A percentile compares a stretch with the other conserved stretches of the same genome.
Evolutionary conservation across 805 yeast genomes (phyloP).

Genomic region (Metschnikowia kofuensis): DNA sequence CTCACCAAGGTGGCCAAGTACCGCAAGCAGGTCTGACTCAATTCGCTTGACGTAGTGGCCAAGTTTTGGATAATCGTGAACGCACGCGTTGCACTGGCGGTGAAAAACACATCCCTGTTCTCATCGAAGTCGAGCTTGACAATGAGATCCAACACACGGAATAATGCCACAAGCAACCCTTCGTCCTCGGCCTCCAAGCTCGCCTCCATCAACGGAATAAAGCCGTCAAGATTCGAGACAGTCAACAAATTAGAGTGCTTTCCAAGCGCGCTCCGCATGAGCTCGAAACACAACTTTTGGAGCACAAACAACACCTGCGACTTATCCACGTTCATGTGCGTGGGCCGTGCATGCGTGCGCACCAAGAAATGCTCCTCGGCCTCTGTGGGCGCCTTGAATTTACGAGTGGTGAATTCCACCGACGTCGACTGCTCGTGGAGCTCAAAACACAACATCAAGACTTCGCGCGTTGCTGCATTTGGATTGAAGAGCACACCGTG

Average conservation of each 20-base stretch:
- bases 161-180: slow-evolving; percentile 65
- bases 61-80: slow-evolving; percentile 66
- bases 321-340: slow-evolving; percentile 51
- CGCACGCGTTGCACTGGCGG: slow-evolving; percentile 57
- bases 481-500: slow-evolving; percentile 75
- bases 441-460: slow-evolving; percentile 71
- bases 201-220: slow-evolving; percentile 67
- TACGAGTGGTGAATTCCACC: slow-evolving; percentile 2
- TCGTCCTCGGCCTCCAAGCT: slow-evolving; percentile 69
- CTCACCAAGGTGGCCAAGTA: slow-evolving; percentile 71
- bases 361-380: slow-evolving; percentile 70
- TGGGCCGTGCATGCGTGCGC: slow-evolving; percentile 60
- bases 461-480: slow-evolving; percentile 53
- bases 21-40: slow-evolving; percentile 77
- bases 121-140: slow-evolving; percentile 61
- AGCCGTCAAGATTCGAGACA: slow-evolving; percentile 61
- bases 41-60: slow-evolving; percentile 72
- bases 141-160: slow-evolving; percentile 59
- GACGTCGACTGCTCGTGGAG: slow-evolving; percentile 52
- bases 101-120: slow-evolving; percentile 51
- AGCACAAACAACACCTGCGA: slow-evolving; percentile 58
- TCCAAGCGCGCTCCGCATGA: slow-evolving; percentile 67
- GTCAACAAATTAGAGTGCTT: slow-evolving; percentile 60
- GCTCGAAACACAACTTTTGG: slow-evolving; percentile 74
- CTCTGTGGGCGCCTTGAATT: slow-evolving; percentile 27